Evolutionary conservation across 2,329 filamentous ascomycete species (phyloP).

Genomic region (Colletotrichum paranaense): DNA sequence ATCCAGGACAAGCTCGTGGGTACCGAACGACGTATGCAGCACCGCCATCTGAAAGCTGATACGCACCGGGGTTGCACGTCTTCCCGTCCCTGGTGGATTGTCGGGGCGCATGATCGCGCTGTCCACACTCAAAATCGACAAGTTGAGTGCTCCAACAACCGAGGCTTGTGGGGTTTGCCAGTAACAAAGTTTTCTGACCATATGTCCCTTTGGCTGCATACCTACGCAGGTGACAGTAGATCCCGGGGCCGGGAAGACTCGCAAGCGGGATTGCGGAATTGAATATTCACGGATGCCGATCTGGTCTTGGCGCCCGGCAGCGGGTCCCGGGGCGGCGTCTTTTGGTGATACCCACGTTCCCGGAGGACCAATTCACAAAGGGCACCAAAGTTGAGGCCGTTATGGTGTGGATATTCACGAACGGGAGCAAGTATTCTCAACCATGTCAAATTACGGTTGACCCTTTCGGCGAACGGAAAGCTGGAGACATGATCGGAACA

Average conservation of each 20-base stretch:
- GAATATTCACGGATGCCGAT: conserved; percentile 4
- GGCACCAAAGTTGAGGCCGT: neutral
- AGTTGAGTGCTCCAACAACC: neutral
- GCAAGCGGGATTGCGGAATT: conserved; percentile 14
- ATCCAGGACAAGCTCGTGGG: conserved; percentile 4
- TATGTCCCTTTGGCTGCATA: neutral
- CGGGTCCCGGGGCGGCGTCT: conserved; percentile 2
- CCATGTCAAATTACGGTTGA: neutral
- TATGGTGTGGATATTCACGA: neutral
- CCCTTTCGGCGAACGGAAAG: neutral
- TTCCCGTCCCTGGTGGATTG: conserved; percentile 29
- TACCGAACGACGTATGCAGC: neutral
- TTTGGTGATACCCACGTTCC: neutral
- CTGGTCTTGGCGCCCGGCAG: conserved; percentile 4
- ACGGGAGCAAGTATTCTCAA: neutral
- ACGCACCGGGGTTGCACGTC: conserved; percentile 25
- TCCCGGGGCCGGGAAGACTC: neutral
- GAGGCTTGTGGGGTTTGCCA: conserved; percentile 2
- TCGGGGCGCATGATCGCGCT: conserved; percentile 28
- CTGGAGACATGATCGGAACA: neutral
- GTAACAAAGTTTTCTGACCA: conserved; percentile 4
- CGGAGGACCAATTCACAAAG: neutral
- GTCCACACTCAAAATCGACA: conserved; percentile 15
- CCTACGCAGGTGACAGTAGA: no score
- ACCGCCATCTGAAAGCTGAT: conserved; percentile 9